phyloP scores from a whole-genome alignment of 129 eudicot species.

The Logfia minima region DNA sequence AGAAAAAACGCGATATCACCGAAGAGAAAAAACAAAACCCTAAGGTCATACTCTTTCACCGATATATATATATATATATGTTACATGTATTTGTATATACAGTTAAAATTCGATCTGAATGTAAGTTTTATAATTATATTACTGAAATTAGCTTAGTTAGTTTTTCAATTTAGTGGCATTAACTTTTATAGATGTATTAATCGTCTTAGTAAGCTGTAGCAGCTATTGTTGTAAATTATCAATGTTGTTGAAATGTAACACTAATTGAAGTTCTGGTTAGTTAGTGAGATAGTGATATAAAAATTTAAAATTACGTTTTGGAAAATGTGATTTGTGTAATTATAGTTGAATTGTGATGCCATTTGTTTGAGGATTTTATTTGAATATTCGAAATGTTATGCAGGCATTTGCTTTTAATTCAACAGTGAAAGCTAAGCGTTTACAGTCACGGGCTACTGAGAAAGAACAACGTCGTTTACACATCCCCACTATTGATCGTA shows the following conservation, averaged over 20 bases:
- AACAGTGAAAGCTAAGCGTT: constrained; percentile 74
- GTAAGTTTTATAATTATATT: no score
- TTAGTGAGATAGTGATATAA: neutral
- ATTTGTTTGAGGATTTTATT: neutral
- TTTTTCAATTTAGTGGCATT: no score
- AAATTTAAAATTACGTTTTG: neutral
- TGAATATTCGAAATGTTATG: neutral
- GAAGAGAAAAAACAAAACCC: constrained; percentile 53
- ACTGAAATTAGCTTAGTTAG: no score
- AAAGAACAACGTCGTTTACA: constrained; percentile 93
- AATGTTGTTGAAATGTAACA: neutral
- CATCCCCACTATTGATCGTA: constrained; percentile 73
- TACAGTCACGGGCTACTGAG: constrained; percentile 79
- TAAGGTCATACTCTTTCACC: constrained; percentile 44
- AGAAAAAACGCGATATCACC: constrained; percentile 45
- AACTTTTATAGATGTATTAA: neutral
- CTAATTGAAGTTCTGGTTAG: neutral
- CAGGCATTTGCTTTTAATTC: constrained; percentile 95
- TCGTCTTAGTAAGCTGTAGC: neutral
- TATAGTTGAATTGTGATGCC: neutral
- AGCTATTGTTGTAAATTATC: neutral
- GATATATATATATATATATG: no score
- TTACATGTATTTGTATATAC: no score
- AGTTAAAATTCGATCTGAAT: no score
- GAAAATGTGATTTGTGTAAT: neutral